Conservation (phyloP, 163 green algal genomes). For the Coccomyxa subellipsoidea region DNA sequence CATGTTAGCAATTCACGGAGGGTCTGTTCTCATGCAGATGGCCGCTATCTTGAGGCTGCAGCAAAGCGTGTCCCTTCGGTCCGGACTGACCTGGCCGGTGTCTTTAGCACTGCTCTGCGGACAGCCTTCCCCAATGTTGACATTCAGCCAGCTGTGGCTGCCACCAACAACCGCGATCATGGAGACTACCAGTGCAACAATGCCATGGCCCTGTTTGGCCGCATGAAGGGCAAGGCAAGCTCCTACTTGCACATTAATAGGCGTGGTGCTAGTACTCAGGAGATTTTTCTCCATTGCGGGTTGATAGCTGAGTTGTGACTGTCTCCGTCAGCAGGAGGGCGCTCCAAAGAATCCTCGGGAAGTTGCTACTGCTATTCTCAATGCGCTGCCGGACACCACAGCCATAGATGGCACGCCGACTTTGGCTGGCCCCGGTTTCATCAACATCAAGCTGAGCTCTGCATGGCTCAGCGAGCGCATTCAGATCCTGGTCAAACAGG, state of each 20-base stretch:
- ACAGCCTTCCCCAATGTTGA: conserved; percentile 56
- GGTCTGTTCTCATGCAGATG: neutral
- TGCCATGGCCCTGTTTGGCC: conserved; percentile 92
- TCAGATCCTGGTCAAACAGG: conserved; percentile 26
- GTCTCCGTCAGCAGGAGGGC: conserved; percentile 36
- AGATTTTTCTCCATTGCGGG: neutral
- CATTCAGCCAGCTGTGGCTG: conserved; percentile 40
- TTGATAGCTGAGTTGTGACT: neutral
- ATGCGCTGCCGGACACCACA: conserved; percentile 50
- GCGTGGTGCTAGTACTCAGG: too few species aligned
- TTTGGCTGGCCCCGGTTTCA: conserved; percentile 92
- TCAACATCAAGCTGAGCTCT: conserved; percentile 67
- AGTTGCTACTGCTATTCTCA: conserved; percentile 76
- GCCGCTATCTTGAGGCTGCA: neutral
- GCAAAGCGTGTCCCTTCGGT: neutral
- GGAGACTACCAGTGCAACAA: conserved; percentile 98
- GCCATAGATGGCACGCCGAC: conserved; percentile 48
- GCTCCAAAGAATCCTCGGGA: conserved; percentile 83
- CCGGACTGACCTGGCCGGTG: neutral
- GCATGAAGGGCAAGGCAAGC: conserved; percentile 77
- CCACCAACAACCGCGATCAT: conserved; percentile 68
- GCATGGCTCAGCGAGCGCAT: conserved; percentile 58
- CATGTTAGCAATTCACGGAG: neutral
- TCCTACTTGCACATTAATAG: too few species aligned
- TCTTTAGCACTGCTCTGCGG: conserved; percentile 56